Evolutionary conservation across 1,284 basidiomycete species (phyloP), one percentile per base, ranked within the genome.

Genomic region (Tylopilus sp.): DNA sequence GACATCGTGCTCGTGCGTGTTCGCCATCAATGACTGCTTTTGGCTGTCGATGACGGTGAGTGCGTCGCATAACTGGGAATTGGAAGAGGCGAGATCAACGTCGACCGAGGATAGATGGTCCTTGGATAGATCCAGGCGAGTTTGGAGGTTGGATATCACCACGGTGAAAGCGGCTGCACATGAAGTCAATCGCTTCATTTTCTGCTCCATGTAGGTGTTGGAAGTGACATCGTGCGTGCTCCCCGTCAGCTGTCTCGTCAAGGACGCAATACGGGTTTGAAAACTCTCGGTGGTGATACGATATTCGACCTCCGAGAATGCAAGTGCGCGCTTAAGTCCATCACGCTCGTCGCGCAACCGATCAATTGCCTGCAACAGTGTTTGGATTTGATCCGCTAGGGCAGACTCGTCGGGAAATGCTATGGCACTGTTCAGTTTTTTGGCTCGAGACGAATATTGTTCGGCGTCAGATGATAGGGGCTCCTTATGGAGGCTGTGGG

Each of bases 291-390:
- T 74, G 4, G 80, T 74, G 59, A 89, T 88, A 51, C 73, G 79
- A 26, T 79, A 77, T 65, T 92, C 89, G n/a, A 76, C 73, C 55
- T 84, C 76, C 37, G 84, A 69, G 67, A 89, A 92, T 36, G 86
- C 76, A 13, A 91, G 64, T 49, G 83, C 77, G 15, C 81, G 75
- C 48, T 76, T 75, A n/a, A 89, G 73, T 34, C 71, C 72, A 56
- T 92, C 84, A 8, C 89, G 75, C 59, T 92, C 89, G 4, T 64
- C 63, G 13, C 90, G 82, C 25, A 92, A 68, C 28, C 87, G 79
- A 16, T 78, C 76, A 39, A 90, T 74, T 3, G 85, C 78, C 33
- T 68, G 68, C 37, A 89, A 70, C 26, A 89, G 71, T 31, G 74
- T 76, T 49, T 77, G 77, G 29, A 86, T 72, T 35, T 75, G 70